Conservation (phyloP, 345 rosid species). For the Chamaenerion angustifolium region DNA sequence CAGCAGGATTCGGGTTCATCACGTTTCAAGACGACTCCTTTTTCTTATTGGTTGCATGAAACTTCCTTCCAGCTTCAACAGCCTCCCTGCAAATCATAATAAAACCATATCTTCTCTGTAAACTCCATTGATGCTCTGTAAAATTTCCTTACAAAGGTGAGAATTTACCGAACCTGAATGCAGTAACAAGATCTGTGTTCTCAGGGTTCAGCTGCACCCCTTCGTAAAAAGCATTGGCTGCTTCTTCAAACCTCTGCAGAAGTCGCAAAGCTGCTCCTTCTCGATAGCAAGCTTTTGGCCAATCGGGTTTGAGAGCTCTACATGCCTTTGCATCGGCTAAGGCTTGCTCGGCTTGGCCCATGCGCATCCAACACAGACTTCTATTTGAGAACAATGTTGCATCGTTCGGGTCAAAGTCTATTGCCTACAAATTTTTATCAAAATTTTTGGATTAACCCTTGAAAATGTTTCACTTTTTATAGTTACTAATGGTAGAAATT, state of each 20-base stretch:
- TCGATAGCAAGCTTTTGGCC: constrained; percentile 84
- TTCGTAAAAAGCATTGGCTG: constrained; percentile 71
- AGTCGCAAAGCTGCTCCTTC: constrained; percentile 87
- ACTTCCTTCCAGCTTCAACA: too few species aligned
- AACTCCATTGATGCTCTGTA: too few species aligned
- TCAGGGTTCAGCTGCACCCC: too few species aligned
- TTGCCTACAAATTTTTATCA: constrained; percentile 35
- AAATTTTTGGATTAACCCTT: not conserved
- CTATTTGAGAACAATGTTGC: constrained; percentile 58
- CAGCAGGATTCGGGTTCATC: too few species aligned
- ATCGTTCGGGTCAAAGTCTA: constrained; percentile 72
- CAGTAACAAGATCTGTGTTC: too few species aligned
- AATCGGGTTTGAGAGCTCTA: constrained; percentile 55
- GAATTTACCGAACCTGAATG: too few species aligned
- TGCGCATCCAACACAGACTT: constrained; percentile 76
- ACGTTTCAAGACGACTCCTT: too few species aligned
- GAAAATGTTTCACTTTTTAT: too few species aligned
- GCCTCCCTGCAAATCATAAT: too few species aligned
- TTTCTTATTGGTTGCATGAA: too few species aligned
- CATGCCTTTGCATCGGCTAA: constrained; percentile 67
- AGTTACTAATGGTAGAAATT: not conserved
- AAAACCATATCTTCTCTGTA: too few species aligned
- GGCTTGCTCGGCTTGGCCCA: constrained; percentile 72
- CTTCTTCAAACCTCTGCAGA: constrained; percentile 69
- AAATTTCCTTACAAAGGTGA: too few species aligned